Evolutionary conservation across 176 grass and related monocot species (phyloP).

Genomic region (Cymbopogon citratus): DNA sequence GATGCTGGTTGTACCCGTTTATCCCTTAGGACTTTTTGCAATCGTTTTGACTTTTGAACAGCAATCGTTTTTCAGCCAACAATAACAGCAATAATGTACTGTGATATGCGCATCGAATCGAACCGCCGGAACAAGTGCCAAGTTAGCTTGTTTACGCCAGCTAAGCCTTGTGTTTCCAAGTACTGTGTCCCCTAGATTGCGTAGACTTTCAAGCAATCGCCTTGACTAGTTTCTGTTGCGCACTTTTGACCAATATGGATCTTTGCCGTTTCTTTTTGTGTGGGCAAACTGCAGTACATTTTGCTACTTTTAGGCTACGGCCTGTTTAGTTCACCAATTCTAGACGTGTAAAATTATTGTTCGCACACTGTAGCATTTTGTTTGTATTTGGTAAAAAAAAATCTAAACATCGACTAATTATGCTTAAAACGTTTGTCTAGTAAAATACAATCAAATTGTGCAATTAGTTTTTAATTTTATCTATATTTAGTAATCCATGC

Average conservation of each 20-base stretch:
- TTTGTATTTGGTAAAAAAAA: too few relatives aligned
- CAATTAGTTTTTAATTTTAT: too few relatives aligned
- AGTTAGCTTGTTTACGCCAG: not conserved
- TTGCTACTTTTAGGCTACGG: not conserved
- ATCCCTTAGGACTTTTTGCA: not conserved
- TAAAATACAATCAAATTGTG: too few relatives aligned
- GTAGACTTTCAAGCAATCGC: not conserved
- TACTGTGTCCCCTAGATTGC: not conserved
- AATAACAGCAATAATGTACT: slow-evolving; percentile 6
- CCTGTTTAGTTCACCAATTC: too few relatives aligned
- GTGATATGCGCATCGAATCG: not conserved
- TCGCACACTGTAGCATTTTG: too few relatives aligned
- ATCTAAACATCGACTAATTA: too few relatives aligned
- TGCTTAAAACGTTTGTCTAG: too few relatives aligned
- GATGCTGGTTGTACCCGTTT: slow-evolving; percentile 27
- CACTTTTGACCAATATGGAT: not conserved
- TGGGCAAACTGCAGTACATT: too few relatives aligned
- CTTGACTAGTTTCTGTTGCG: not conserved
- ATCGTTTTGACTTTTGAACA: not conserved
- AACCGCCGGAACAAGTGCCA: not conserved
- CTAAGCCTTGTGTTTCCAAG: not conserved
- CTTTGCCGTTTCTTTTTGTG: too few relatives aligned
- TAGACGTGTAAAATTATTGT: too few relatives aligned
- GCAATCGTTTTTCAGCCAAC: not conserved
- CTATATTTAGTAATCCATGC: too few relatives aligned